Base-by-base conservation (phyloP, 768 basidiomycete genomes). In the Pulveroboletus sp. region DNA sequence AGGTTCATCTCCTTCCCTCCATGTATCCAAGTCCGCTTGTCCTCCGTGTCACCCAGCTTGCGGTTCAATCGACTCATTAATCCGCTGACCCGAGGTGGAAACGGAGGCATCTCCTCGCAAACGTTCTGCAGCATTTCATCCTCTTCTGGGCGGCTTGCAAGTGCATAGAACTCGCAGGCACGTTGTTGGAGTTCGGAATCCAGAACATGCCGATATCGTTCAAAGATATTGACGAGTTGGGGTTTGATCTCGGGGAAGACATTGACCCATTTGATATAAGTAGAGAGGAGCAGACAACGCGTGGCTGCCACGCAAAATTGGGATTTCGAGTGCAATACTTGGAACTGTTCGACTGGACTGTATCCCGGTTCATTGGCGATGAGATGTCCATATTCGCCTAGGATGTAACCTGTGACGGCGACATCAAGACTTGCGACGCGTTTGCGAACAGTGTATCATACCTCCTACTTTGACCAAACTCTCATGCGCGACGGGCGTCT, bases 251-350 rank as follows among this genome's bases (percentile, higher is more conserved):
- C 96, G 17, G 96, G 96, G 70, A 98, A 99, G 49, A 99, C 90
- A 65, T 99, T 99, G 55, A 96, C 93, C 95, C 95, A 98, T 79
- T 99, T 99, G 74, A 97, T 86, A 66, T 99, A 99, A 1, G 96
- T 97, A 11, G 96, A 95, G 30, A 99, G 76, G 23, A 99, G 81
- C 26, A 99, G 76, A 0, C 94, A 87, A 29, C 95, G 83, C 8
- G 96, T 98, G 26, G 93, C 73, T 5, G 94, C 93, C 31, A 89
- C 79, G 63, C 94, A 96, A 63, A 92, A 89, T 65, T 95, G 93
- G 13, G 93, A 94, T 66, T 97, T 98, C 7, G 91, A 82, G 69
- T 99, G 94, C 6, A 98, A 72, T 4, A 87, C 75, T 56, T 89
- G 88, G 68, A 98, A 96, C 61, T 98, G 96, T 63, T 99, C 94